phyloP scores from a whole-genome alignment of 805 yeast genomes.

The Schizosaccharomyces octosporus region DNA sequence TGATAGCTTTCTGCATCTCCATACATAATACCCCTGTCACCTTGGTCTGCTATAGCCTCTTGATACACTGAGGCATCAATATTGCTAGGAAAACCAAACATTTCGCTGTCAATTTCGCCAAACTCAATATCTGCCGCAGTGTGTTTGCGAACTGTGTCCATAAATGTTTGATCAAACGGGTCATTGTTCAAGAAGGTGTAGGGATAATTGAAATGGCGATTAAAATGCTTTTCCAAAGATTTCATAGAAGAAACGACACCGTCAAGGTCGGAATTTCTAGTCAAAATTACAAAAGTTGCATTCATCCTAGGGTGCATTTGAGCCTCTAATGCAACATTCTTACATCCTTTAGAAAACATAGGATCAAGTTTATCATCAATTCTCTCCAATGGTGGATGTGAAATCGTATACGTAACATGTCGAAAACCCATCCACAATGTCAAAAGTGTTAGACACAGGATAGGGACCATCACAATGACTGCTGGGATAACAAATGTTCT shows the following conservation, averaged over 20 bases:
- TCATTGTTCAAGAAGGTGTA: slow-evolving; percentile 76
- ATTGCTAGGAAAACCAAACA: slow-evolving; percentile 48
- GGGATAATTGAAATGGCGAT: slow-evolving; percentile 83
- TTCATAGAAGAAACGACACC: slow-evolving; percentile 54
- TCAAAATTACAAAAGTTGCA: slow-evolving; percentile 66
- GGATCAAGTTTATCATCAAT: neutral
- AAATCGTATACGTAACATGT: neutral
- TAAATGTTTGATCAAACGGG: slow-evolving; percentile 43
- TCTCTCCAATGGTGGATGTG: neutral
- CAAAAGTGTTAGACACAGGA: neutral
- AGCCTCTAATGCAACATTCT: slow-evolving; percentile 18
- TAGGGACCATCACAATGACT: neutral
- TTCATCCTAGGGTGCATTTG: slow-evolving; percentile 29
- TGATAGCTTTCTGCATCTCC: slow-evolving; percentile 68
- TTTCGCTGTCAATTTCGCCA: slow-evolving; percentile 31
- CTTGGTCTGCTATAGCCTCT: slow-evolving; percentile 46
- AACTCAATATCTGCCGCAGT: slow-evolving; percentile 45
- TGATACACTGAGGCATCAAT: slow-evolving; percentile 21
- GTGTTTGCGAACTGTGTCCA: slow-evolving; percentile 22
- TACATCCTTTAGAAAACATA: slow-evolving; percentile 29
- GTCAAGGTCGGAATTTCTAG: slow-evolving; percentile 53
- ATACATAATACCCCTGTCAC: slow-evolving; percentile 63
- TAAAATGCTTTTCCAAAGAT: slow-evolving; percentile 66
- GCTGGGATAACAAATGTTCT: neutral
- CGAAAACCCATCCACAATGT: neutral